These are phyloP conservation scores for Beauveria medogensis DNA, from an alignment of 2,329 filamentous ascomycete species.

Conservation along the genomic window DNA sequence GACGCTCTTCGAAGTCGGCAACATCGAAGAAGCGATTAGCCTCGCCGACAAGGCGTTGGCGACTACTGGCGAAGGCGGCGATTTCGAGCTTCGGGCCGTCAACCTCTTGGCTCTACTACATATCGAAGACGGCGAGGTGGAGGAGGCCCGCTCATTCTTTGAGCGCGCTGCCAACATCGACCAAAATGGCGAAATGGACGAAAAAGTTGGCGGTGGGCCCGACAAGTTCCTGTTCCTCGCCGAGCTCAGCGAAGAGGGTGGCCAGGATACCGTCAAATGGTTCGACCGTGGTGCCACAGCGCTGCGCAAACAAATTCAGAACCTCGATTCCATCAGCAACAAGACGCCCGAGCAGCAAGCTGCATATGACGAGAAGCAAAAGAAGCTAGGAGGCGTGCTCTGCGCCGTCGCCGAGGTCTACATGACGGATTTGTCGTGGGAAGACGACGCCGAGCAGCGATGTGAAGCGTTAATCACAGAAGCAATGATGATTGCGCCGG, in stretches of 20 bases:
- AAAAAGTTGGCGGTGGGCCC: constrained; percentile 69
- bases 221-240: constrained; percentile 95
- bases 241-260: constrained; percentile 70
- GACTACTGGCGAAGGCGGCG: constrained; percentile 35
- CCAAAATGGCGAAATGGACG: constrained; percentile 60
- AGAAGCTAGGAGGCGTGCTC: constrained; percentile 80
- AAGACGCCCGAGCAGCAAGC: constrained; percentile 33
- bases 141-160: constrained; percentile 66
- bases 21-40: constrained; percentile 31
- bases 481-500: constrained; percentile 75
- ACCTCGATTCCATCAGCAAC: constrained; percentile 41
- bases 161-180: constrained; percentile 67
- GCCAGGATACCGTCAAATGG: constrained; percentile 57
- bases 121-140: constrained; percentile 74
- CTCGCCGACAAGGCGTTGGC: constrained; percentile 37
- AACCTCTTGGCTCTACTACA: constrained; percentile 75
- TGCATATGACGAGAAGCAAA: constrained; percentile 58
- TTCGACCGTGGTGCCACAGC: constrained; percentile 64
- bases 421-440: constrained; percentile 96
- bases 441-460: constrained; percentile 77
- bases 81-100: constrained; percentile 54
- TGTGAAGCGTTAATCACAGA: constrained; percentile 89
- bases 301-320: constrained; percentile 63
- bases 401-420: constrained; percentile 95
- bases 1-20: constrained; percentile 34